Evolutionary conservation across 2,329 filamentous ascomycete species (phyloP), one percentile per base, ranked within the genome.

Genomic region (Alternaria sp.): DNA sequence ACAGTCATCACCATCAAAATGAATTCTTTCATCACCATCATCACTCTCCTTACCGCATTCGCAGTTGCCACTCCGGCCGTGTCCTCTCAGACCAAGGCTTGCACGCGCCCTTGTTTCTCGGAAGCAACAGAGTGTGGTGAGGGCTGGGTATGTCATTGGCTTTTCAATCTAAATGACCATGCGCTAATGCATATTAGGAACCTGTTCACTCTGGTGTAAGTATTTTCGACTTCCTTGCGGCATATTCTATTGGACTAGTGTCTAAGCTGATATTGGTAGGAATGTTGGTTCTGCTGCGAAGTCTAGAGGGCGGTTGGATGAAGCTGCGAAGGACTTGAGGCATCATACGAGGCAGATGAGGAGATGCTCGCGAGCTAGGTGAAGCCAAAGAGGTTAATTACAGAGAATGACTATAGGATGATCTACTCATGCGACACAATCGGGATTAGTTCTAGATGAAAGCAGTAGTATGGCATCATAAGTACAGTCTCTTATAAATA

Each of bases 211-310:
- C 38, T 16, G 53, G 53, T 42, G 53, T 56, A 34, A 32, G 53
- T 56, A 9, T 7, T 20, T 12, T 7, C 24, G 18, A 16, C 20
- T 26, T 20, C 12, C 16, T n/a, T 7, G 32, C n/a, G 11, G 8
- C 5, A 18, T 5, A 16, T 7, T 11, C 12, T 30, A 24, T 3
- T 7, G 18, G 22, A 22, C 1, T 28, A 28, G 48, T 48, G 1
- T 48, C 0, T 42, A 32, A 42, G 24, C 8, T 49, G 34, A 28
- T n/a, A 7, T 42, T 16, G 38, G 16, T 34, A 56, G 43, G 34
- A 26, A 12, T 56, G 43, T 36, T 49, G 44, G 43, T n/a, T 36
- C 18, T 56, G 53, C 53, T 49, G 53, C 26, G 18, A 22, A 22
- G 12, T n/a, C 1, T 49, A 42, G 24, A 24, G 16, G 7, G 7